Evolutionary conservation across 305 asterid genomes (phyloP), one percentile per base, ranked within the genome.

Genomic region (Fraxinus dipetala): DNA sequence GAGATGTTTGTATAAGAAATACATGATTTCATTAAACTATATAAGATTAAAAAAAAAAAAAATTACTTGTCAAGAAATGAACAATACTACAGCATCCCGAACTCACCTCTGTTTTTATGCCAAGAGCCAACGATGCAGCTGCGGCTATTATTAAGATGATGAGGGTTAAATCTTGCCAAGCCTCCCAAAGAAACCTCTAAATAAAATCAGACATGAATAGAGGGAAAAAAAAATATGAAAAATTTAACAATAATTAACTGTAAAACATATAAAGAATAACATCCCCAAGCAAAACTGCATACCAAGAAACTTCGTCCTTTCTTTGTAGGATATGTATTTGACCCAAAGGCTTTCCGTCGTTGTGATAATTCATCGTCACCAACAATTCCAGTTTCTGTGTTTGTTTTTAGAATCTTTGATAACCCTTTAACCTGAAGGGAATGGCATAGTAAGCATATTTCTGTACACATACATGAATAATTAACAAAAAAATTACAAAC

Each of bases 141-240:
- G 99, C 99, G 45, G 99, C 97, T 80, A 95, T 72, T 67, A 91
- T 93, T 80, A 95, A 88, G 89, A 95, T 94, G 82, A 95, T 90
- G 85, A 95, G 97, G 78, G 99, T 95, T 75, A 92, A 85, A 81
- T 95, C 99, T 84, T 94, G 97, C 98, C 97, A 94, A 81, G 98
- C 92, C 79, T 95, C 99, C 98, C 97, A 95, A 43, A 95, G 92
- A 90, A 95, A 95, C 84, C 85, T 90, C 99, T 95, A 85, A 77
- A 90, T 28, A 75, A 63, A 34, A 78, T 56, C 65, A 56, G 84
- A 74, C 6, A 65, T 34, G 36, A 73, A 70, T 7, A 81, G 77
- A 72, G 18, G 78, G 67, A 78, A 56, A 51, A 20, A 56, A 16
- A 18, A 5, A 8, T 22, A 9, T 48, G 36, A 63, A 77, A 74